phyloP scores from a whole-genome alignment of 176 grass and related monocot genomes.

The Alopecurus myosuroides region DNA sequence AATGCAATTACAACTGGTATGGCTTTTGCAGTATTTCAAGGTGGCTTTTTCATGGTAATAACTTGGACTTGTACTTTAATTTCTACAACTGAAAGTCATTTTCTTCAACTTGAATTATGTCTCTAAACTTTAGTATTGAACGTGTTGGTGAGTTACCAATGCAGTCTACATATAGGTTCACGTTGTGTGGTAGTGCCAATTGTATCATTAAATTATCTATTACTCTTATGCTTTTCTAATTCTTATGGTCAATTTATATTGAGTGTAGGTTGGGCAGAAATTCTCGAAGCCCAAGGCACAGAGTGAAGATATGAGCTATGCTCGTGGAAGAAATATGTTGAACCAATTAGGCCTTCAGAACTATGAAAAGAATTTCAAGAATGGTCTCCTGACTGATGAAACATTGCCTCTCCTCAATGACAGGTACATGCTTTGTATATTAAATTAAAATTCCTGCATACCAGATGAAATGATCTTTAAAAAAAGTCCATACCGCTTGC shows the following conservation, averaged over 20 bases:
- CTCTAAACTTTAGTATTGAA: not conserved
- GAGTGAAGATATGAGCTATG: constrained; percentile 70
- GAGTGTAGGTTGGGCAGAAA: constrained; percentile 77
- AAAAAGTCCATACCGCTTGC: not conserved
- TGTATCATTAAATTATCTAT: not conserved
- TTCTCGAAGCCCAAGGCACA: constrained; percentile 70
- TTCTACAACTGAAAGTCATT: not conserved
- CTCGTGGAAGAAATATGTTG: constrained; percentile 70
- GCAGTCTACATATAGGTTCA: not conserved
- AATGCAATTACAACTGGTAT: constrained; percentile 84
- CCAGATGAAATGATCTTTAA: not conserved
- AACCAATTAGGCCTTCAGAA: constrained; percentile 81
- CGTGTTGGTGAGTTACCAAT: not conserved
- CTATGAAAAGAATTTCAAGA: constrained; percentile 98
- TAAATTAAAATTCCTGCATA: not conserved
- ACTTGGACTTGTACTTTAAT: not conserved
- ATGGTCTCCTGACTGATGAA: constrained; percentile 82
- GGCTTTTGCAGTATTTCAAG: constrained; percentile 96
- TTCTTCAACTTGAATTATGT: not conserved
- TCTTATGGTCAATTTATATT: not conserved
- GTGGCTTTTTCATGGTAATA: constrained; percentile 95
- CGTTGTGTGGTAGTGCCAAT: not conserved
- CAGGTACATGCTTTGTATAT: constrained; percentile 31
- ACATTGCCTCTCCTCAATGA: constrained; percentile 87
- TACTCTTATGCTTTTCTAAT: not conserved